Evolutionary conservation across 2,329 filamentous ascomycete species (phyloP).

Genomic region (Diatrype stigma): DNA sequence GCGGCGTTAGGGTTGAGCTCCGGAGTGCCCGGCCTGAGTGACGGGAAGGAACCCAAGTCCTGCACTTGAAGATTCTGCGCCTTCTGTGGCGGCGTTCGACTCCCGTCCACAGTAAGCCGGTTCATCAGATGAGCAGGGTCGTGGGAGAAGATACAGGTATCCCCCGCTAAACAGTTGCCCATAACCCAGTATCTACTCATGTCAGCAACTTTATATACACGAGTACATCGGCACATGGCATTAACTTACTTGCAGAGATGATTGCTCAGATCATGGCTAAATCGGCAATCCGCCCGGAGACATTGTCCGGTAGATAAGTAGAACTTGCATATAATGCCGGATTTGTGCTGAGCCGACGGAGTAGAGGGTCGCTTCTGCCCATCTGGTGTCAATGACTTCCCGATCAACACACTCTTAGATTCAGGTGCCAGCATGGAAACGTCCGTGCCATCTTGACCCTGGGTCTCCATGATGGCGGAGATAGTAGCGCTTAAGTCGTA

Average conservation of each 20-base stretch:
- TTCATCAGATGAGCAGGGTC: conserved; percentile 85
- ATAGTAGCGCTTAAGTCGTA: conserved; percentile 94
- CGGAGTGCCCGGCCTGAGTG: conserved; percentile 57
- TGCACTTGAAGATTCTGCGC: conserved; percentile 72
- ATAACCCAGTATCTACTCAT: conserved; percentile 80
- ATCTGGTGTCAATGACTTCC: conserved; percentile 80
- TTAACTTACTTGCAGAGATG: conserved; percentile 92
- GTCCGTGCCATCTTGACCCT: conserved; percentile 46
- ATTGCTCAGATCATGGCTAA: conserved; percentile 92
- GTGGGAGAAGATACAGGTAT: conserved; percentile 95
- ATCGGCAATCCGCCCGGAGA: conserved; percentile 90
- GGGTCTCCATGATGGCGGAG: conserved; percentile 77
- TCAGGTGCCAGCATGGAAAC: conserved; percentile 46
- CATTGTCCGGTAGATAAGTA: conserved; percentile 95
- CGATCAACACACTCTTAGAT: conserved; percentile 69
- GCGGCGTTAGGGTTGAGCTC: conserved; percentile 53
- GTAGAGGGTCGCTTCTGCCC: conserved; percentile 62
- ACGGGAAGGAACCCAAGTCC: conserved; percentile 81
- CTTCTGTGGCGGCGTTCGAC: conserved; percentile 61
- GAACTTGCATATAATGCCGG: conserved; percentile 93
- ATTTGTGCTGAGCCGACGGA: conserved; percentile 72
- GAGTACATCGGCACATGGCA: background rate
- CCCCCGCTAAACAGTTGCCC: conserved; percentile 89
- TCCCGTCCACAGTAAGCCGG: conserved; percentile 70
- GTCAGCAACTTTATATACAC: conserved; percentile 59